phyloP scores from a whole-genome alignment of 1,284 basidiomycete species.

The Apiotrichum sp. region DNA sequence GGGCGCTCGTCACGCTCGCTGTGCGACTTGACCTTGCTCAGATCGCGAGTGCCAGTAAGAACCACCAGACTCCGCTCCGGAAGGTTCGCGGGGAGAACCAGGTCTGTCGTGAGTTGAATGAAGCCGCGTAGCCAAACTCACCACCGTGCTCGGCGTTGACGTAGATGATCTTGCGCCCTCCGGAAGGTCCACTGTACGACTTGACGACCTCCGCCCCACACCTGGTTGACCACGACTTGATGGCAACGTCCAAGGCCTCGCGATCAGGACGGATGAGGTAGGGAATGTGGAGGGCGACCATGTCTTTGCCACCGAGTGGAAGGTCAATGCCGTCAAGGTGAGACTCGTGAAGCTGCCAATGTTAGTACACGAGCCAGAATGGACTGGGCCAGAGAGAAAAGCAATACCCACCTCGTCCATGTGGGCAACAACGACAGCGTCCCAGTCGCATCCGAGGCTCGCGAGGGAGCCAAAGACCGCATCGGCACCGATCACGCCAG shows the following conservation, averaged over 20 bases:
- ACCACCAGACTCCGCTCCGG: conserved; percentile 27
- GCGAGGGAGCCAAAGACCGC: conserved; percentile 33
- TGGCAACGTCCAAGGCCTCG: conserved; percentile 20
- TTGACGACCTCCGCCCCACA: conserved; percentile 32
- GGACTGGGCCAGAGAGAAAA: too few relatives aligned
- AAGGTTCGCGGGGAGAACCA: conserved; percentile 15
- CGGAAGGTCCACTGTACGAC: conserved; percentile 4
- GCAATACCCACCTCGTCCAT: conserved; percentile 72
- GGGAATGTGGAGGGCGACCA: conserved; percentile 26
- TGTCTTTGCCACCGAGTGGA: conserved; percentile 11
- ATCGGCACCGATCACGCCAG: conserved; percentile 32
- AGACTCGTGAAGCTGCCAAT: conserved; percentile 35
- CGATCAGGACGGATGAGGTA: conserved; percentile 18
- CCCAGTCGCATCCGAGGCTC: conserved; percentile 41
- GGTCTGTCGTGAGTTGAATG: conserved; percentile 5
- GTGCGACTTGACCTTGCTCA: conserved; percentile 16
- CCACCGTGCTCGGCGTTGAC: conserved; percentile 10
- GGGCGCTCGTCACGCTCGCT: conserved; percentile 4
- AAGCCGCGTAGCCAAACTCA: background rate
- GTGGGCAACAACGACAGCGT: conserved; percentile 74
- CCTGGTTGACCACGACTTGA: conserved; percentile 30
- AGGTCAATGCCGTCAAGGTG: conserved; percentile 17
- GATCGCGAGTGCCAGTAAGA: conserved; percentile 33
- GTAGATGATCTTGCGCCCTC: conserved; percentile 9
- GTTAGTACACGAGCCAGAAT: too few relatives aligned